These are phyloP conservation scores for Cutaneotrichosporon sp. DNA, from an alignment of 1,284 basidiomycete genomes.

Conservation along the genomic window DNA sequence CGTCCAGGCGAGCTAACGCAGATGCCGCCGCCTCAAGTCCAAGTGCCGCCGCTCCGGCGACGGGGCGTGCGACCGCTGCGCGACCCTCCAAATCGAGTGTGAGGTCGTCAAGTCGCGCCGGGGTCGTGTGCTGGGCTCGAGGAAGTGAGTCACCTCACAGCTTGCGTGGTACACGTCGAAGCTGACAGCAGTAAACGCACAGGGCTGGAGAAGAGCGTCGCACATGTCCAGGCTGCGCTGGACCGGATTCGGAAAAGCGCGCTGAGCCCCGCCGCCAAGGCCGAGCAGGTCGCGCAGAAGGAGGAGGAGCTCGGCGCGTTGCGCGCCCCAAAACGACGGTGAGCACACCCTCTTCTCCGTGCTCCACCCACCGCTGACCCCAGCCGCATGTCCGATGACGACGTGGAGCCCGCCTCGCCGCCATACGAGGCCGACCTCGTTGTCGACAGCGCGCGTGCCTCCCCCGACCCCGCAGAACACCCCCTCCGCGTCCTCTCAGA, in stretches of 20 bases:
- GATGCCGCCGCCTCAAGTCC: constrained; percentile 9
- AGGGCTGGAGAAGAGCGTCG: constrained; percentile 10
- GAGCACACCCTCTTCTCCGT: no score
- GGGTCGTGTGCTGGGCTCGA: constrained; percentile 6
- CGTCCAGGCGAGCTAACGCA: neutral
- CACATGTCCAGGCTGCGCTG: constrained; percentile 13
- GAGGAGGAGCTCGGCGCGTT: neutral
- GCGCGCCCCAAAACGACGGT: constrained; percentile 1
- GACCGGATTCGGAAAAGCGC: constrained; percentile 11
- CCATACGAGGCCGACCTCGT: constrained; percentile 8
- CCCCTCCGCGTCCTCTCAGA: constrained; percentile 8
- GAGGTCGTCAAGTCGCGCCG: constrained; percentile 17
- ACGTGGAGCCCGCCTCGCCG: neutral
- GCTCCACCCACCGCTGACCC: neutral
- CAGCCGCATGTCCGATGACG: constrained; percentile 3
- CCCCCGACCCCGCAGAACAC: constrained; percentile 12
- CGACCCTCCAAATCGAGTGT: constrained; percentile 5
- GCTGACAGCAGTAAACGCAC: constrained; percentile 12
- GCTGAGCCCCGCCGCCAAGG: neutral
- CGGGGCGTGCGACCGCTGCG: constrained; percentile 10
- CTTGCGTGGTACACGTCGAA: no score
- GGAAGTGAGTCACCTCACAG: no score
- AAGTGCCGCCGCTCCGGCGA: neutral
- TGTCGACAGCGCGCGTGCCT: constrained; percentile 7
- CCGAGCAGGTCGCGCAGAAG: neutral